Evolutionary conservation across 352 stramenopile genomes (phyloP), one percentile per base, ranked within the genome.

Genomic region (Aphanomyces invadans): DNA sequence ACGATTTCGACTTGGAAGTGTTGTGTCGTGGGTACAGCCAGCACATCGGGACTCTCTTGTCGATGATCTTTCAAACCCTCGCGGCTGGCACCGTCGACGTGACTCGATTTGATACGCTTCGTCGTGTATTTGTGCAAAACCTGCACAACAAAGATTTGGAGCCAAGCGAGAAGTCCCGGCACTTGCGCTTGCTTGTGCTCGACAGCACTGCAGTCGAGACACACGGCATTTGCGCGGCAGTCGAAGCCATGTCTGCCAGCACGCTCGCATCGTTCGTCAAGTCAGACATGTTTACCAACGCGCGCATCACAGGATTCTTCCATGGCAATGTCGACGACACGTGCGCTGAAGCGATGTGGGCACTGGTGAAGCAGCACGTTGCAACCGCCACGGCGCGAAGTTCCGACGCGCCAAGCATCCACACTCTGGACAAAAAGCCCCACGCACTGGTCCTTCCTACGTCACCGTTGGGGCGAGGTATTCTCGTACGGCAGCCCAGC

Each of bases 1-100:
- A 60, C 46, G 60, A 67, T 46, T 42, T 15, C 5, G 28, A 31
- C 60, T 28, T 67, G 2, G 38, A 67, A 23, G 29, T 67, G 3
- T 2, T 32, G 4, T 39, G 48, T 32, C 9, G 12, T 57, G 49
- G 60, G 7, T 67, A 39, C n/a, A 25, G 60, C 23, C 45, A 67
- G 9, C 45, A 67, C 23, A 19, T 67, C 1, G 10, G n/a, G 29
- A 11, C 29, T 7, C 12, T 67, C 15, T 17, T 67, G 0, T 23
- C 15, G 9, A 17, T 21, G 25, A 31, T 67, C 11, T 67, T 67
- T 36, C 5, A 32, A 10, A 33, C 45, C 2, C 29, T 67, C 15
- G 33, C 60, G 5, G 15, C 11, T 17, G 29, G 29, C n/a, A n/a
- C 11, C 21, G n/a, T 38, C 11, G 49, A 57, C 4, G 4, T 7